A percentile compares a stretch with the other conserved stretches of the same genome.
phyloP scores from a whole-genome alignment of 106 monocot genomes.

The Dendrobium catenatum region DNA sequence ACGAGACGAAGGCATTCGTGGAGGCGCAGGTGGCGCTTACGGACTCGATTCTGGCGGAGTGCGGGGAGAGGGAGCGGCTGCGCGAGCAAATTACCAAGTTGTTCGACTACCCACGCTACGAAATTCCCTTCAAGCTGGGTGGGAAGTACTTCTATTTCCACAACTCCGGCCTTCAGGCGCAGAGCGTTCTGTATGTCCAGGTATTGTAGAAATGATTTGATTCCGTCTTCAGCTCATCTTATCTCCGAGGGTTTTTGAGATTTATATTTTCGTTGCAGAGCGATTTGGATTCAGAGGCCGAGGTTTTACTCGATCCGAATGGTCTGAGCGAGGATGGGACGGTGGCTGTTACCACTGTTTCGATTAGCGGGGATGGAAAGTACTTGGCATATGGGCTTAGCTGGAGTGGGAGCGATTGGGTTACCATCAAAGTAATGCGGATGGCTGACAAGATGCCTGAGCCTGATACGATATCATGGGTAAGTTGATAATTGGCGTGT shows the following conservation, averaged over 20 bases:
- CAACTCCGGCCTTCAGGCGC: conserved; percentile 87
- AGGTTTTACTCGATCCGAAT: conserved; percentile 84
- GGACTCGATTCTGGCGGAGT: conserved; percentile 46
- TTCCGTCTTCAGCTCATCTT: neutral
- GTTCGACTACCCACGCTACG: conserved; percentile 68
- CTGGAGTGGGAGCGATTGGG: conserved; percentile 90
- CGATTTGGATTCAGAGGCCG: conserved; percentile 48
- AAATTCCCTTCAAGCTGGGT: conserved; percentile 51
- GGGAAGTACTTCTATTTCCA: conserved; percentile 78
- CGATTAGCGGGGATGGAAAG: conserved; percentile 61
- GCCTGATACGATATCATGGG: conserved; percentile 76
- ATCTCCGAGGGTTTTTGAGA: neutral
- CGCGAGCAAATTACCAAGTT: conserved; percentile 37
- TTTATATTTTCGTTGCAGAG: conserved; percentile 25
- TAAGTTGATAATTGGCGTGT: conserved; percentile 17
- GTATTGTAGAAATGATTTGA: conserved; percentile 13
- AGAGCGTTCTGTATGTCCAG: conserved; percentile 79
- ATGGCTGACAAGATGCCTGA: conserved; percentile 48
- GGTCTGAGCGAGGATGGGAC: conserved; percentile 76
- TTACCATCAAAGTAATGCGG: conserved; percentile 71
- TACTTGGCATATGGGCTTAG: conserved; percentile 84
- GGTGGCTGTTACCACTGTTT: conserved; percentile 34
- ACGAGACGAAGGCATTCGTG: conserved; percentile 86
- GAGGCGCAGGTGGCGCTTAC: conserved; percentile 54
- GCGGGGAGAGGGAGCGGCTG: conserved; percentile 50